Base-by-base conservation (phyloP, 1,284 basidiomycete species). In the Gymnopus androsaceus region DNA sequence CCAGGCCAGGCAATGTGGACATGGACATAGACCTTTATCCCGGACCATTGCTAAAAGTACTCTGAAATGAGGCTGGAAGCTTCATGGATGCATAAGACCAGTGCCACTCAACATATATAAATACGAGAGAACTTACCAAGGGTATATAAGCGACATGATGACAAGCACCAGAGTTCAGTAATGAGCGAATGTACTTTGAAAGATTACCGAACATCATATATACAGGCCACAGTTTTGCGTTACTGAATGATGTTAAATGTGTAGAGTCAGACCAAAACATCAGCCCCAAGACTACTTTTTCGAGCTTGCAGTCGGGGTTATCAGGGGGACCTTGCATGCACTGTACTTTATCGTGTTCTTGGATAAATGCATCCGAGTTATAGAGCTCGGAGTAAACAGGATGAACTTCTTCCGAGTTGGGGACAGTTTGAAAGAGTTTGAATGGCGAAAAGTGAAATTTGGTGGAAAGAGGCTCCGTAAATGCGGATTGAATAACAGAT, bases 181-280 rank as follows among this genome's bases (percentile, higher is more conserved):
- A 62, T 9, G 45, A 48, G 4, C 54, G 47, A 4, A 60, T 55
- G 40, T 72, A 72, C 46, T 75, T 75, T 1, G 67, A 69, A 0
- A 67, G 61, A 52, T 73, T 74, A 0, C 69, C 68, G 31, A 72
- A 62, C 19, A 65, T 66, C n/a, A 68, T 12, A 27, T 75, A 75
- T 0, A 73, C 55, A 4, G 69, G 72, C 72, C 71, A 74, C 1
- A 73, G 36, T 0, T 61, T 60, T 0, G 71, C 66, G n/a, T 59
- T 66, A 0, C 72, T 67, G 46, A 74, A 74, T 11, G 64, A 62
- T 2, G 69, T 61, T 1, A 73, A 59, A 38, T 71, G 68, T 17
- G 69, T 74, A 0, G 64, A 60, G 47, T 74, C 68, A 0, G 71
- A 74, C 64, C 67, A 72, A 3, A 68, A 44, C 66, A 71, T 69